Percentiles rank a stretch among this genome's conserved stretches.
Evolutionary conservation across 148 eudicot genomes (phyloP).

Genomic region (Vaccinium vitisidaea): DNA sequence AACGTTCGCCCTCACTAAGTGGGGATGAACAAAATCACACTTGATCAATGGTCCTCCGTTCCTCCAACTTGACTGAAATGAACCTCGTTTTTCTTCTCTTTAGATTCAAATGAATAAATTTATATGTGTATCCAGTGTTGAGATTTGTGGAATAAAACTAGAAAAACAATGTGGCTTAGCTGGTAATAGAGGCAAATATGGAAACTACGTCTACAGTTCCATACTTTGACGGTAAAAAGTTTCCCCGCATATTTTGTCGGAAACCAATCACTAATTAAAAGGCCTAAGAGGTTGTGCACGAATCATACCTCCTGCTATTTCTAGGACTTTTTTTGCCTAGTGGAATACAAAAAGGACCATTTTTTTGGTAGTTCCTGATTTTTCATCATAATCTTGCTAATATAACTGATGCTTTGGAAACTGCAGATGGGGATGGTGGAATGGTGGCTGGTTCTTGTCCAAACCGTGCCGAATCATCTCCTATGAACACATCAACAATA

Average conservation of each 20-base stretch:
- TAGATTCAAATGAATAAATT: not conserved
- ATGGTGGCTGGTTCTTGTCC: constrained; percentile 66
- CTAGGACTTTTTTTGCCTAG: not conserved
- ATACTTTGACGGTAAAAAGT: not conserved
- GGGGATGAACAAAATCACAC: too few species aligned
- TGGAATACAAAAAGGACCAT: not conserved
- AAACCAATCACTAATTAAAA: not conserved
- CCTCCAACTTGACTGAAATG: not conserved
- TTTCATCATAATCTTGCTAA: not conserved
- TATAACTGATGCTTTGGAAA: not conserved
- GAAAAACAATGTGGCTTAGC: not conserved
- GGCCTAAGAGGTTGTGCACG: not conserved
- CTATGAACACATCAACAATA: constrained; percentile 50
- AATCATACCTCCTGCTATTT: not conserved
- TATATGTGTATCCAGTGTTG: not conserved
- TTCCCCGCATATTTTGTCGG: not conserved
- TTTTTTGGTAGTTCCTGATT: not conserved
- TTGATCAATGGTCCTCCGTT: not conserved
- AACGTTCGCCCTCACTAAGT: too few species aligned
- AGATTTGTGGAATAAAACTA: not conserved
- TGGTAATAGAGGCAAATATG: not conserved
- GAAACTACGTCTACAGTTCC: not conserved
- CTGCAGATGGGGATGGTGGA: constrained; percentile 82
- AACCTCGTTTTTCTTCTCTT: not conserved
- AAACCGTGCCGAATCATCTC: constrained; percentile 63